Evolutionary conservation across 1,284 basidiomycete species (phyloP).

Genomic region (Ganoderma leucocontextum): DNA sequence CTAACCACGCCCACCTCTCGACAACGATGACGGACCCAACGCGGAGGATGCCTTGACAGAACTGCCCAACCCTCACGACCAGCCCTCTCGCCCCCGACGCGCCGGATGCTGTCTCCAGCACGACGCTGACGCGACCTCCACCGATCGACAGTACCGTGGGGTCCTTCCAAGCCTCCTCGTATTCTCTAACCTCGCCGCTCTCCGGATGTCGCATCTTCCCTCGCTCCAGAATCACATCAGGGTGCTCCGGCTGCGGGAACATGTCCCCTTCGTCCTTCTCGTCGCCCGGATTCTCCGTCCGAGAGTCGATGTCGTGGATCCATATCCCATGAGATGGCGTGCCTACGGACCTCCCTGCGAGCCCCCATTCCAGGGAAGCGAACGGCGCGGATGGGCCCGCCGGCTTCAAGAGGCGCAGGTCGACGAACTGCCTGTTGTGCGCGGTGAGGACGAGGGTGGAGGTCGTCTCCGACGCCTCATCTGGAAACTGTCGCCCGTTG

Average conservation of each 20-base stretch:
- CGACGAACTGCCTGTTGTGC: constrained; percentile 26
- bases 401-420: constrained; percentile 26
- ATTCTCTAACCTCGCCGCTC: constrained; percentile 25
- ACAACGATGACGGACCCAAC: constrained; percentile 16
- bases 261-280: constrained; percentile 29
- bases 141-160: constrained; percentile 14
- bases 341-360: constrained; percentile 27
- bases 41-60: constrained; percentile 29
- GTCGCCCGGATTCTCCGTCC: constrained; percentile 22
- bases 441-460: constrained; percentile 32
- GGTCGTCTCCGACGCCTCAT: constrained; percentile 26
- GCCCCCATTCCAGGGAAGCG: constrained; percentile 27
- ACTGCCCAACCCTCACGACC: constrained; percentile 28
- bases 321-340: constrained; percentile 25
- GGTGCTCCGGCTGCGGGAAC: constrained; percentile 23
- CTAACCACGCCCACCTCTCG: constrained; percentile 26
- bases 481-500: constrained; percentile 21
- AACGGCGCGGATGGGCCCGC: background rate
- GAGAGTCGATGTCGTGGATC: constrained; percentile 34
- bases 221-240: constrained; percentile 26
- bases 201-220: constrained; percentile 29
- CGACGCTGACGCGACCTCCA: constrained; percentile 11
- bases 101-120: constrained; percentile 18
- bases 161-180: constrained; percentile 32
- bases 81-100: background rate